These are phyloP conservation scores for Suhomyces maxii DNA, from an alignment of 1,139 yeast species.

Conservation along the genomic window DNA sequence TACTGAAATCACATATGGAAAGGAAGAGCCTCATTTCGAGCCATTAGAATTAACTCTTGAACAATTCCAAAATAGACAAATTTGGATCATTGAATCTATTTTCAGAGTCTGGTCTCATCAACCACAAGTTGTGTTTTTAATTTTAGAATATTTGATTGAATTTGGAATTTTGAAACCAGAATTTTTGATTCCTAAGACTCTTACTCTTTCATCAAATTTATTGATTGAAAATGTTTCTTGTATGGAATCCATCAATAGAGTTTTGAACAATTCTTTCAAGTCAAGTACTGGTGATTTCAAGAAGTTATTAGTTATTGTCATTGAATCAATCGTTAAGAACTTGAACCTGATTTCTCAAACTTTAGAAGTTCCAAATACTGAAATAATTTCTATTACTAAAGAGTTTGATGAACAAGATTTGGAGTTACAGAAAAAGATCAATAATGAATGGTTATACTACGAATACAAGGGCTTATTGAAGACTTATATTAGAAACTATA, in stretches of 20 bases:
- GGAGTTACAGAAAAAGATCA: constrained; percentile 28
- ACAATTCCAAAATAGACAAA: constrained; percentile 30
- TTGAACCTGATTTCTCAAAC: constrained; percentile 30
- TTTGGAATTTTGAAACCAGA: constrained; percentile 47
- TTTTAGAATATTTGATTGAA: constrained; percentile 63
- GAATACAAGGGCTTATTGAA: constrained; percentile 47
- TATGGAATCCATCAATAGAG: constrained; percentile 45
- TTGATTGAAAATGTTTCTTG: constrained; percentile 47
- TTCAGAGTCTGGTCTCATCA: constrained; percentile 77
- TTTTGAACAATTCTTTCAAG: constrained; percentile 24
- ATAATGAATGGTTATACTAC: constrained; percentile 44
- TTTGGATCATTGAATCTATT: constrained; percentile 61
- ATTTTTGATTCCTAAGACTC: constrained; percentile 44
- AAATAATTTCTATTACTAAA: constrained; percentile 25
- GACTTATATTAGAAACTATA: constrained; percentile 37
- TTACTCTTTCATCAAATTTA: constrained; percentile 35
- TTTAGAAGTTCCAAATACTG: constrained; percentile 26
- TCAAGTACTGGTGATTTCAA: constrained; percentile 18
- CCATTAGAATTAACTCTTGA: constrained; percentile 42
- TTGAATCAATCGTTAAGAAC: constrained; percentile 36
- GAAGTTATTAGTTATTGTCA: constrained; percentile 32
- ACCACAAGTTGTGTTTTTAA: constrained; percentile 77
- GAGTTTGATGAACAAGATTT: constrained; percentile 28
- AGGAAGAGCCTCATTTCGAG: constrained; percentile 36
- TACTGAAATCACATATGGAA: constrained; percentile 28